phyloP scores from a whole-genome alignment of 352 stramenopile genomes.

The Phytophthora brassicae region DNA sequence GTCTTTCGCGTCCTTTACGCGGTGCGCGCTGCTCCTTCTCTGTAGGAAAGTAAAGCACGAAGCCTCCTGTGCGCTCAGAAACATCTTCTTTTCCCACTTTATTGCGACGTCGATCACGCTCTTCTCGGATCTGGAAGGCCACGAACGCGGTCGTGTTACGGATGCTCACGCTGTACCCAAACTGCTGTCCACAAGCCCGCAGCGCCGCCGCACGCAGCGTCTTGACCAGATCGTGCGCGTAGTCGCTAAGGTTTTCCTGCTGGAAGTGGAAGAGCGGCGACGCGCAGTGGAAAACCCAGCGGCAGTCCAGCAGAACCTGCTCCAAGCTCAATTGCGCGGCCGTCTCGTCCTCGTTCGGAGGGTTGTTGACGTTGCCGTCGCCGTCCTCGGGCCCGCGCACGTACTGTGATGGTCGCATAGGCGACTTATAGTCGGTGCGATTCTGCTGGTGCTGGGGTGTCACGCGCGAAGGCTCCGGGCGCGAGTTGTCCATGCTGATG shows the following conservation, averaged over 20 bases:
- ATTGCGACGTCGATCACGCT: slow-evolving; percentile 30
- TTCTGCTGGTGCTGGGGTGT: slow-evolving; percentile 32
- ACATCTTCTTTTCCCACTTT: slow-evolving; percentile 1
- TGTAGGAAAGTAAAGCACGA: slow-evolving; percentile 68
- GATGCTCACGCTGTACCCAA: slow-evolving; percentile 69
- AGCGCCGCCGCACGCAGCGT: slow-evolving; percentile 54
- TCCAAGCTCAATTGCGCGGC: slow-evolving; percentile 44
- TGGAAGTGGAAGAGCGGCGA: slow-evolving; percentile 69
- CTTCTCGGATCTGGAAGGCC: slow-evolving; percentile 60
- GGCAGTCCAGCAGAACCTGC: slow-evolving; percentile 50
- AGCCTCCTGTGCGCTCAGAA: slow-evolving; percentile 35
- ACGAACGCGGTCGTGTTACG: slow-evolving; percentile 50
- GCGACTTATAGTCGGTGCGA: slow-evolving; percentile 35
- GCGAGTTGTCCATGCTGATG: slow-evolving; percentile 24
- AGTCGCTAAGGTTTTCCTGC: slow-evolving; percentile 43
- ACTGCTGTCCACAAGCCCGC: slow-evolving; percentile 45
- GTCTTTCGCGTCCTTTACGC: slow-evolving; percentile 41
- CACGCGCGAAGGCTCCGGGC: slow-evolving; percentile 2
- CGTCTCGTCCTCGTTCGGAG: slow-evolving; percentile 18
- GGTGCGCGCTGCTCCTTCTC: slow-evolving; percentile 35
- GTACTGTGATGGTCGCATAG: slow-evolving; percentile 44
- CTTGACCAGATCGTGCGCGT: slow-evolving; percentile 71
- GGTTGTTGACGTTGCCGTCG: background rate
- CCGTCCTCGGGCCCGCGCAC: slow-evolving; percentile 14
- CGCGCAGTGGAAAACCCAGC: slow-evolving; percentile 65